Percentiles rank a stretch among this genome's conserved stretches.
These are phyloP conservation scores for Entamoeba moshkovskii DNA, from an alignment of 208 protist species.

Conservation along the genomic window DNA sequence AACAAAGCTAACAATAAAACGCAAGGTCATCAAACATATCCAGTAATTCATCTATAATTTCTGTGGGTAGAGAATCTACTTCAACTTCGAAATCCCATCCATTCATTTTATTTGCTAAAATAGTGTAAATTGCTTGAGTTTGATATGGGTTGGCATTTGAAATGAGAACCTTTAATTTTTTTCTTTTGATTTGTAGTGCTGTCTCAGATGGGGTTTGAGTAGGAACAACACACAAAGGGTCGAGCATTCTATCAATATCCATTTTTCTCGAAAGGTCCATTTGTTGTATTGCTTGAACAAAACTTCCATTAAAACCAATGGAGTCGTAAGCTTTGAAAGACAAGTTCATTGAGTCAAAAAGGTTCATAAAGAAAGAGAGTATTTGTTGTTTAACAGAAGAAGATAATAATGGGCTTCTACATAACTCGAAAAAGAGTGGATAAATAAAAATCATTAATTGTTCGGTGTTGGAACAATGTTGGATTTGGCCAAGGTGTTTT, in stretches of 20 bases:
- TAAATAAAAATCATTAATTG: neutral
- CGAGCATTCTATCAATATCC: neutral
- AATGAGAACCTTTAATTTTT: neutral
- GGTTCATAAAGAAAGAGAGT: neutral
- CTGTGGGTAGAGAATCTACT: neutral
- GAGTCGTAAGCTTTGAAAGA: no score
- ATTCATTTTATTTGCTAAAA: neutral
- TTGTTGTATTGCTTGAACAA: neutral
- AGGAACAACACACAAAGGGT: neutral
- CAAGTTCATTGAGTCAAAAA: no score
- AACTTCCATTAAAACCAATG: neutral
- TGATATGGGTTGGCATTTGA: neutral
- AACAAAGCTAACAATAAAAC: neutral
- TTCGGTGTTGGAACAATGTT: neutral
- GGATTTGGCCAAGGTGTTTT: no score
- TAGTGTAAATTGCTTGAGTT: neutral
- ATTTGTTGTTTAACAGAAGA: neutral
- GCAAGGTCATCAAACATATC: neutral
- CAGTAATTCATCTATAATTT: neutral
- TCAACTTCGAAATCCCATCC: neutral
- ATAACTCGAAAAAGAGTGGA: neutral
- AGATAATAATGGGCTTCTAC: neutral
- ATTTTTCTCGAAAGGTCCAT: neutral
- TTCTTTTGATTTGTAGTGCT: neutral
- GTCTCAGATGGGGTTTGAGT: neutral